Evolutionary conservation across 2,329 filamentous ascomycete genomes (phyloP).

Genomic region (Endothia cerciana): DNA sequence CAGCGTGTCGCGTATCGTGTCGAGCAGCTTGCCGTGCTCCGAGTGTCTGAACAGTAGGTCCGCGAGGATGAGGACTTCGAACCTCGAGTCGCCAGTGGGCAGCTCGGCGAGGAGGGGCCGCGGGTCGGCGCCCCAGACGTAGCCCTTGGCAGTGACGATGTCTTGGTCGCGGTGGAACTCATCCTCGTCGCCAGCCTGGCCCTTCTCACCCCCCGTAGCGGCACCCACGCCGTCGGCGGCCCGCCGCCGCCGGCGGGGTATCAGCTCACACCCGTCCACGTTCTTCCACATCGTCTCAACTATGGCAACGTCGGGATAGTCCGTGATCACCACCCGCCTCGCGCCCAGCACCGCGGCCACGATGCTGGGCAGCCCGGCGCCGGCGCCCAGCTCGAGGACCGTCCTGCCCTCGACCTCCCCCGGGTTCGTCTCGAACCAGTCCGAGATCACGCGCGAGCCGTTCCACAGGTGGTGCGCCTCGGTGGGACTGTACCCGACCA

Average conservation of each 20-base stretch:
- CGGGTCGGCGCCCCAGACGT: slow-evolving; percentile 78
- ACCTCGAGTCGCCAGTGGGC: slow-evolving; percentile 46
- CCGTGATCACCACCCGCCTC: slow-evolving; percentile 74
- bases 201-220: not conserved
- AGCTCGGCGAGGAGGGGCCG: slow-evolving; percentile 62
- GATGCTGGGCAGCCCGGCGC: slow-evolving; percentile 81
- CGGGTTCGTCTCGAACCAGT: slow-evolving; percentile 76
- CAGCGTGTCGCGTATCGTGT: slow-evolving; percentile 71
- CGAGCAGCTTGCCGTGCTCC: slow-evolving; percentile 78
- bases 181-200: slow-evolving; percentile 37
- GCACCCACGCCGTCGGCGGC: too few relatives aligned
- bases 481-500: slow-evolving; percentile 86
- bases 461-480: slow-evolving; percentile 96
- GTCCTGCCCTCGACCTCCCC: slow-evolving; percentile 65
- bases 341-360: slow-evolving; percentile 77
- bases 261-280: slow-evolving; percentile 59
- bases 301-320: slow-evolving; percentile 87
- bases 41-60: slow-evolving; percentile 91
- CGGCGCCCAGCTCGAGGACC: slow-evolving; percentile 89
- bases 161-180: slow-evolving; percentile 35
- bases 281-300: slow-evolving; percentile 80
- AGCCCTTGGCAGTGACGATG: slow-evolving; percentile 66
- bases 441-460: slow-evolving; percentile 75
- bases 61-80: slow-evolving; percentile 83
- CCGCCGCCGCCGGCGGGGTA: slow-evolving; percentile 37